Percentiles rank a stretch among this genome's conserved stretches.
Conservation (phyloP, 2,329 filamentous ascomycete genomes). For the Penicillium sp. region DNA sequence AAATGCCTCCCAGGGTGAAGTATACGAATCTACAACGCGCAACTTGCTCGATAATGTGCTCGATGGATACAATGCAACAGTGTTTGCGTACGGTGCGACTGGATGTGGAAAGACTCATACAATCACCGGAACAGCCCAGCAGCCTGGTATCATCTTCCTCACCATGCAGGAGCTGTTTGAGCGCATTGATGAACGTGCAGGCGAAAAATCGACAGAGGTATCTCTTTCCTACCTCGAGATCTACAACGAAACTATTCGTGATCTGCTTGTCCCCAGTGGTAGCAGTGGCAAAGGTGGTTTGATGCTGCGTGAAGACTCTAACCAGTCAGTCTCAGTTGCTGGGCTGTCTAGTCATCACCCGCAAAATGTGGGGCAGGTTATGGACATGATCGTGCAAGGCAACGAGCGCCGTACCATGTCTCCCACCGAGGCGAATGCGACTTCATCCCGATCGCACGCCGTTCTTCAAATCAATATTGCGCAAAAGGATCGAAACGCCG, state of each 20-base stretch:
- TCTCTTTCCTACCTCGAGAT: conserved; percentile 96
- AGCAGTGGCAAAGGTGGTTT: conserved; percentile 79
- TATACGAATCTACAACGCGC: conserved; percentile 91
- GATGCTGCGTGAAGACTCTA: conserved; percentile 91
- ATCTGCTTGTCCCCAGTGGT: conserved; percentile 81
- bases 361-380: conserved; percentile 89
- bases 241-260: conserved; percentile 98
- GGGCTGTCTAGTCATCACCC: conserved; percentile 90
- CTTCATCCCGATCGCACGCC: conserved; percentile 93
- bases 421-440: conserved; percentile 94
- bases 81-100: conserved; percentile 96
- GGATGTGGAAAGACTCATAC: conserved; percentile 99
- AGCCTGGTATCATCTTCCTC: conserved; percentile 96
- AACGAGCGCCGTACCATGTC: conserved; percentile 96
- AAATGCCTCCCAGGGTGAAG: conserved; percentile 84
- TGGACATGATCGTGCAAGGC: conserved; percentile 97
- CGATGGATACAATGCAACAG: conserved; percentile 97
- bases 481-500: conserved; percentile 89
- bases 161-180: conserved; percentile 99
- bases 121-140: conserved; percentile 85
- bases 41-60: conserved; percentile 89
- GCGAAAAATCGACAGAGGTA: conserved; percentile 85
- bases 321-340: conserved; percentile 86
- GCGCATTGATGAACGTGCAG: conserved; percentile 80
- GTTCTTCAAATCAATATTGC: conserved; percentile 96